Conservation (phyloP, 2,329 filamentous ascomycete genomes). For the Penicillium brevicompactum region DNA sequence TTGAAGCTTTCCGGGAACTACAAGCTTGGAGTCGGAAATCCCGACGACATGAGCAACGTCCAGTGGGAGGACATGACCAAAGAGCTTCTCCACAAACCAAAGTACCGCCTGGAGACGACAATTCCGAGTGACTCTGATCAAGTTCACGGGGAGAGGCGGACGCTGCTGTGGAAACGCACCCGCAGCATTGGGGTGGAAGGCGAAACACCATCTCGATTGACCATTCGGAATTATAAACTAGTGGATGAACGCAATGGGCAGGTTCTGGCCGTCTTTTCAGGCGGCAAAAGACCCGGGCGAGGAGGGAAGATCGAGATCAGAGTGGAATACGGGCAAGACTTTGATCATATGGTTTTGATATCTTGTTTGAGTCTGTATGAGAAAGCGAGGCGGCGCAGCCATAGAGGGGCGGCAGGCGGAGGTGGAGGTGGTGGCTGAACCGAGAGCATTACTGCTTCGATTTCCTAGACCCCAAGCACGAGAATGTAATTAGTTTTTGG, state of each 20-base stretch:
- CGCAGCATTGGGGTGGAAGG: constrained; percentile 23
- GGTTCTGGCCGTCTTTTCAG: constrained; percentile 22
- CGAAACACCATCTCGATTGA: constrained; percentile 17
- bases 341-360: constrained; percentile 21
- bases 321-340: constrained; percentile 16
- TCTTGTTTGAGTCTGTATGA: constrained; percentile 20
- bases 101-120: constrained; percentile 28
- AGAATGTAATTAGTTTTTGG: background rate
- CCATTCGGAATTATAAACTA: constrained; percentile 30
- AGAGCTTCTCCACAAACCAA: constrained; percentile 19
- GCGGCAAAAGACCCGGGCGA: constrained; percentile 8
- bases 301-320: constrained; percentile 20
- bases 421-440: constrained; percentile 12
- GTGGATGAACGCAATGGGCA: constrained; percentile 18
- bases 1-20: constrained; percentile 23
- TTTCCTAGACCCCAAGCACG: background rate
- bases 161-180: constrained; percentile 33
- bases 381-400: constrained; percentile 13
- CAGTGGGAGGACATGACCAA: constrained; percentile 31
- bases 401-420: constrained; percentile 9
- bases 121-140: background rate
- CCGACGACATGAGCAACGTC: constrained; percentile 17
- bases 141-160: constrained; percentile 9
- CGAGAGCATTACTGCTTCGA: background rate
- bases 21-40: constrained; percentile 31